Base-by-base conservation (phyloP, 176 grass and related monocot species). In the Zizania latifolia region DNA sequence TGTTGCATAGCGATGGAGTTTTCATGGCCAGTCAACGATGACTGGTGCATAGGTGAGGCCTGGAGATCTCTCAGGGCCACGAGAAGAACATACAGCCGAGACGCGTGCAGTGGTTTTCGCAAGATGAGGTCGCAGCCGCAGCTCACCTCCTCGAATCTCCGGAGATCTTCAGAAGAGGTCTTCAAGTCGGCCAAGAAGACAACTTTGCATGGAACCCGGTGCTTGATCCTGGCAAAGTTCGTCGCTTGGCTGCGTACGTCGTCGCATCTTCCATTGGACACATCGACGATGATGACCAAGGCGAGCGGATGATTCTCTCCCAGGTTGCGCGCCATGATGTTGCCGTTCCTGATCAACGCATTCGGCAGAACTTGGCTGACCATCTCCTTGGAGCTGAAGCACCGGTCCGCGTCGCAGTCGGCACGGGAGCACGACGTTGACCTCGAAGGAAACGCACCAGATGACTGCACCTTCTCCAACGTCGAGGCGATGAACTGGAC, bases 31-130 rank as follows among this genome's bases (percentile, higher is more conserved):
- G 43, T 32, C 26, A 73, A 79, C 13, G 62, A 38, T 11, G 59
- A 31, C 2, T 5, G 6, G 3, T 38, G 72, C 16, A 59, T 28
- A 5, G 75, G 36, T 37, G 59, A 78, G 10, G 2, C 38, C 43
- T 87, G 85, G 7, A 82, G 65, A 5, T 87, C 85, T 32, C 39
- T 72, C 73, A 82, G 35, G 31, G n/a, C n/a, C 73, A 6, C 30
- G 1, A 87, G 38, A 13, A 87, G 67, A 10, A 61, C 38, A 27
- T 75, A 72, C 14, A 97, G 34, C 24, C 87, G 84, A 56, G 93
- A 88, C 14, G 90, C 87, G 19, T 93, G 93, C 63, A 92, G 69
- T 4, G 93, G 93, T 30, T 97, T 97, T 45, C 79, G 80, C 74
- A 90, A 44, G 37, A 79, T 39, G 41, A 90, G 65, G 78, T 90